phyloP scores from a whole-genome alignment of 257 asterid species.

The Salvia miltiorrhiza region DNA sequence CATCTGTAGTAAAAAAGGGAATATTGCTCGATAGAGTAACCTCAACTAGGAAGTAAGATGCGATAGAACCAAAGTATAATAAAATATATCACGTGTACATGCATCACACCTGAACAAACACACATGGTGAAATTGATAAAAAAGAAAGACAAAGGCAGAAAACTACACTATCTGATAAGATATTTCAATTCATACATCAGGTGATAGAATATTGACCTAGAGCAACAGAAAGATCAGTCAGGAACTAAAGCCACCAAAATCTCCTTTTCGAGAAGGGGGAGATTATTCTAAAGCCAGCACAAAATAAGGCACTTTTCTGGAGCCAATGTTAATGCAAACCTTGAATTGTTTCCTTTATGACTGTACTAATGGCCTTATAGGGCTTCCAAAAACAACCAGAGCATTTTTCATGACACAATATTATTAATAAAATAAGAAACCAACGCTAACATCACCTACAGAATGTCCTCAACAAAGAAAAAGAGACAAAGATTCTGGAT shows the following conservation, averaged over 20 bases:
- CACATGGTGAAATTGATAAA: background rate
- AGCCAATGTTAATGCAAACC: background rate
- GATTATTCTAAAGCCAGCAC: background rate
- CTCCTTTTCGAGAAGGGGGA: background rate
- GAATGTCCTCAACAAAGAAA: background rate
- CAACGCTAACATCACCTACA: background rate
- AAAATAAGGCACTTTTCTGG: background rate
- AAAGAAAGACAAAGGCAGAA: slow-evolving; percentile 6
- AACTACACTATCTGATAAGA: slow-evolving; percentile 5
- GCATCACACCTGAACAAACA: background rate
- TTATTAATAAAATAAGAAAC: slow-evolving; percentile 1
- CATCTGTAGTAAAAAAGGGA: slow-evolving; percentile 58
- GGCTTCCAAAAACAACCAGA: background rate
- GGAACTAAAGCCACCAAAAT: background rate
- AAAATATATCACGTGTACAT: background rate
- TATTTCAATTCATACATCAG: background rate
- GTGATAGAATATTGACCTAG: background rate
- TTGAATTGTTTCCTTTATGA: background rate
- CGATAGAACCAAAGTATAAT: background rate
- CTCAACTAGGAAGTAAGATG: slow-evolving; percentile 15
- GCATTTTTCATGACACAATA: background rate
- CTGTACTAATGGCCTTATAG: background rate
- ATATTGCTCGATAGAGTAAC: slow-evolving; percentile 3
- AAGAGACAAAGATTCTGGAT: background rate
- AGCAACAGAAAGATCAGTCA: background rate